Evolutionary conservation across 495 filamentous ascomycete species (phyloP).

Genomic region (Neurospora terricola): DNA sequence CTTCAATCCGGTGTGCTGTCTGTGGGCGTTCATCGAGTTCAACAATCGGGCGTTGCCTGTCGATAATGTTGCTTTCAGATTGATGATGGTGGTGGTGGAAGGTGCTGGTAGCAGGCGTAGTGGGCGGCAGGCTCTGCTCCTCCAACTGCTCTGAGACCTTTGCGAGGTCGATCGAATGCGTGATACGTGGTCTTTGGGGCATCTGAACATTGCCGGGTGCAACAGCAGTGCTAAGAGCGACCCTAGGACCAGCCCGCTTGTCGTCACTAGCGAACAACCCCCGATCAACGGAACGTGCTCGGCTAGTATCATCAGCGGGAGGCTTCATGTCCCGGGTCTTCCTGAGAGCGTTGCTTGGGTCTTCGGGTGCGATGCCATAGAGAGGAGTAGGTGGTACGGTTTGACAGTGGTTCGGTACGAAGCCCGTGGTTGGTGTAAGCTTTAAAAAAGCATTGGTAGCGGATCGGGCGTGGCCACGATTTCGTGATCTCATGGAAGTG

Average conservation of each 20-base stretch:
- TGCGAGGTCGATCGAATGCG: slow-evolving; percentile 22
- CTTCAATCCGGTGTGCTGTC: slow-evolving; percentile 33
- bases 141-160: slow-evolving; percentile 6
- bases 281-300: slow-evolving; percentile 48
- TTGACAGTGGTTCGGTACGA: slow-evolving; percentile 23
- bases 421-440: slow-evolving; percentile 17
- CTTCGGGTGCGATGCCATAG: slow-evolving; percentile 32
- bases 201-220: slow-evolving; percentile 53
- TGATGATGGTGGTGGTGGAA: slow-evolving; percentile 32
- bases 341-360: slow-evolving; percentile 27
- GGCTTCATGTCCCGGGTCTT: slow-evolving; percentile 38
- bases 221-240: slow-evolving; percentile 50
- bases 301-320: slow-evolving; percentile 31
- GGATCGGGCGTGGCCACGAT: slow-evolving; percentile 32
- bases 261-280: slow-evolving; percentile 44
- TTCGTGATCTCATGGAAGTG: slow-evolving; percentile 15
- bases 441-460: slow-evolving; percentile 47
- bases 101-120: slow-evolving; percentile 25
- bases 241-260: slow-evolving; percentile 53
- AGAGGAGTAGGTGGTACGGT: slow-evolving; percentile 38
- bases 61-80: slow-evolving; percentile 38
- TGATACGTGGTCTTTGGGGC: slow-evolving; percentile 29
- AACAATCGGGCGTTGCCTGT: slow-evolving; percentile 22
- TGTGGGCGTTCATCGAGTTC: slow-evolving; percentile 27
- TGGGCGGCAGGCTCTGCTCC: slow-evolving; percentile 18